Conservation (phyloP, 192 early-diverging fungal species). For the Linnemannia exigua region DNA sequence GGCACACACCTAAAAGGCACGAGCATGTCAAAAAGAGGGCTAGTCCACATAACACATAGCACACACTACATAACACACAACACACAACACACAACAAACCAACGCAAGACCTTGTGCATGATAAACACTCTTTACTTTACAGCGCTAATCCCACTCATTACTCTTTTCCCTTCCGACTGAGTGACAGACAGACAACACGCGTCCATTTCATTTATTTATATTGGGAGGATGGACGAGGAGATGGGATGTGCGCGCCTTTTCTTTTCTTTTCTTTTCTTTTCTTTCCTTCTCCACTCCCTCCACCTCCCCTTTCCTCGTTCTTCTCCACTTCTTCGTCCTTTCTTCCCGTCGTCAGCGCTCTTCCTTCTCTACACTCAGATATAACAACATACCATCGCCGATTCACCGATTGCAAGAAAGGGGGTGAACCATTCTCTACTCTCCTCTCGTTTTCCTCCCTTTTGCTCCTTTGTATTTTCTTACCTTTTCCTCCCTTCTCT, state of each 20-base stretch:
- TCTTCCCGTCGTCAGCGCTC: not conserved
- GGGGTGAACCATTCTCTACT: conserved; percentile 4
- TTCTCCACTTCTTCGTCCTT: not conserved
- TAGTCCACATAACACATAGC: too few relatives aligned
- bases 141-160: not conserved
- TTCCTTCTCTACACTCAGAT: not conserved
- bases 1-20: conserved; percentile 17
- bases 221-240: too few relatives aligned
- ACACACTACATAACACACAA: too few relatives aligned
- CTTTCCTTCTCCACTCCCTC: not conserved
- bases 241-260: not conserved
- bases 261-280: not conserved
- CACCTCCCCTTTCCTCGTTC: not conserved
- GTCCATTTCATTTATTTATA: not conserved
- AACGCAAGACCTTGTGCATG: too few relatives aligned
- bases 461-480: not conserved
- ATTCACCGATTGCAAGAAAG: not conserved
- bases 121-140: not conserved
- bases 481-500: not conserved
- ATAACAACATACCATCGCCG: too few relatives aligned
- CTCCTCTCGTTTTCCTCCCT: not conserved
- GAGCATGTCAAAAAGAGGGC: too few relatives aligned
- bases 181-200: not conserved
- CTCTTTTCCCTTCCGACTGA: not conserved
- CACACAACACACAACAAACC: too few relatives aligned